These are phyloP conservation scores for Aspergillus hiratsukae DNA, from an alignment of 2,329 filamentous ascomycete genomes.

Conservation along the genomic window DNA sequence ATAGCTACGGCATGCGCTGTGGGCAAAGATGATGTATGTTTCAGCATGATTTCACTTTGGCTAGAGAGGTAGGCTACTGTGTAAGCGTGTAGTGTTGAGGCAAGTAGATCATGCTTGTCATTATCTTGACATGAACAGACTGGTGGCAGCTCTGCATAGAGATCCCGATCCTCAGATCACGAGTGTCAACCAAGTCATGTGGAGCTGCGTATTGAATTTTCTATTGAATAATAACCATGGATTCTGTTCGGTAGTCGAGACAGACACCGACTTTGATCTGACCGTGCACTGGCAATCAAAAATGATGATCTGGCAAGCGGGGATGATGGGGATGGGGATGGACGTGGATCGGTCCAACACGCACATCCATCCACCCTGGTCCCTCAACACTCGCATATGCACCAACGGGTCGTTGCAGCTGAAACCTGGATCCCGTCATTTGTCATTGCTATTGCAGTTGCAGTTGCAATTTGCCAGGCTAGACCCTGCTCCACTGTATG, in stretches of 20 bases:
- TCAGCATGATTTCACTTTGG: neutral
- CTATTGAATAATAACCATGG: neutral
- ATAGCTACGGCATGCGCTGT: neutral
- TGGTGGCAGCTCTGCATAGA: too few relatives aligned
- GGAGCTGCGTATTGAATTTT: neutral
- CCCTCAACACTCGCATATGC: slow-evolving; percentile 18
- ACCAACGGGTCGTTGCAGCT: slow-evolving; percentile 21
- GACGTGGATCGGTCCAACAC: neutral
- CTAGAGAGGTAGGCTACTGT: too few relatives aligned
- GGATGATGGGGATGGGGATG: neutral
- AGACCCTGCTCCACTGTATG: neutral
- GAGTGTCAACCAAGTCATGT: slow-evolving; percentile 1
- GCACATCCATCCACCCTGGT: slow-evolving; percentile 1
- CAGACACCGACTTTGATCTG: too few relatives aligned
- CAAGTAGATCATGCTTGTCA: neutral
- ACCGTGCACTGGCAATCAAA: neutral
- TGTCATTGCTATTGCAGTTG: neutral
- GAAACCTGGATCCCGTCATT: slow-evolving; percentile 14
- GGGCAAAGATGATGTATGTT: neutral
- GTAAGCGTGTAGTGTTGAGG: neutral
- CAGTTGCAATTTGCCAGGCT: too few relatives aligned
- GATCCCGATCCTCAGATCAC: neutral
- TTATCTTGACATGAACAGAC: slow-evolving; percentile 1
- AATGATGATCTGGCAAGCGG: neutral
- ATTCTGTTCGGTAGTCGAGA: too few relatives aligned